Evolutionary conservation across 176 grass and related monocot genomes (phyloP).

Genomic region (Carex pumila): DNA sequence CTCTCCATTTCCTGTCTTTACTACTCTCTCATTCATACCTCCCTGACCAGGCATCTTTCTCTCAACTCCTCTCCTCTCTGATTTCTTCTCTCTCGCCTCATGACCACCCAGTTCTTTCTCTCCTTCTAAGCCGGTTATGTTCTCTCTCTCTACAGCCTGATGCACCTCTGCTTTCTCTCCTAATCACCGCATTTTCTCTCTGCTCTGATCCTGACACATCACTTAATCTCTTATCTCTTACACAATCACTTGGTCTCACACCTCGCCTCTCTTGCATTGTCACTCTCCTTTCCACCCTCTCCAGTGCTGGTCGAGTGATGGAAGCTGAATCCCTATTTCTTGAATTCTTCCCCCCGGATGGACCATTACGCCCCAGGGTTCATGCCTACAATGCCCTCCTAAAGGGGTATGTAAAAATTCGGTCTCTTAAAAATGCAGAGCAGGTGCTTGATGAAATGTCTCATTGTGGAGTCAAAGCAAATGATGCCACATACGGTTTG

Average conservation of each 20-base stretch:
- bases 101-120: slow-evolving; percentile 52
- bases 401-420: slow-evolving; percentile 80
- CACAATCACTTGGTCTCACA: slow-evolving; percentile 87
- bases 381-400: slow-evolving; percentile 89
- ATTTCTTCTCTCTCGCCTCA: slow-evolving; percentile 71
- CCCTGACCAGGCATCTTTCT: slow-evolving; percentile 69
- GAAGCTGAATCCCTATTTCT: slow-evolving; percentile 88
- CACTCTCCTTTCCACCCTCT: slow-evolving; percentile 68
- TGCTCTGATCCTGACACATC: slow-evolving; percentile 59
- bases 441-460: slow-evolving; percentile 83
- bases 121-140: slow-evolving; percentile 45
- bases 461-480: slow-evolving; percentile 50
- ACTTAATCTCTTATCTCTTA: slow-evolving; percentile 58
- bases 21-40: slow-evolving; percentile 71
- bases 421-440: slow-evolving; percentile 70
- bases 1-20: slow-evolving; percentile 55
- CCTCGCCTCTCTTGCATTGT: slow-evolving; percentile 70
- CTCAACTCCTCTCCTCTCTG: slow-evolving; percentile 73
- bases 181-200: slow-evolving; percentile 69
- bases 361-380: slow-evolving; percentile 52
- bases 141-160: slow-evolving; percentile 75
- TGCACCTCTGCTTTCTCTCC: slow-evolving; percentile 71
- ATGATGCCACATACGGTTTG: slow-evolving; percentile 77
- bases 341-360: slow-evolving; percentile 71
- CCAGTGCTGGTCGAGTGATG: slow-evolving; percentile 43